Evolutionary conservation across 352 stramenopile genomes (phyloP).

Genomic region (Halophytophthora polymorphica): DNA sequence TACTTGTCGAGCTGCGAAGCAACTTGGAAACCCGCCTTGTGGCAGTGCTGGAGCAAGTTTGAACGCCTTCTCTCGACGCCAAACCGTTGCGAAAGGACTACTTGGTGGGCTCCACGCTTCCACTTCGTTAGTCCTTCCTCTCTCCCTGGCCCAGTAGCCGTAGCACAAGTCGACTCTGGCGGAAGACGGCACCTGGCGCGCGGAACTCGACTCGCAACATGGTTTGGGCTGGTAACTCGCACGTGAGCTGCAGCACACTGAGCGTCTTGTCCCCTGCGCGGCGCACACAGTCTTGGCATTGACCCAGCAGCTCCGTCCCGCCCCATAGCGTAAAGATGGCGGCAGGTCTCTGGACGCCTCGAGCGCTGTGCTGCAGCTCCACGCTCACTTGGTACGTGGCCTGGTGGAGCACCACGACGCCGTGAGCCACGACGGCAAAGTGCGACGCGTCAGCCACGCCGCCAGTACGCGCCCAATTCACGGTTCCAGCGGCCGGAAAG

Average conservation of each 20-base stretch:
- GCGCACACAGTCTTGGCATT: slow-evolving; percentile 17
- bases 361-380: slow-evolving; percentile 23
- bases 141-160: slow-evolving; percentile 8
- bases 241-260: slow-evolving; percentile 25
- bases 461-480: slow-evolving; percentile 27
- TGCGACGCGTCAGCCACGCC: slow-evolving; percentile 11
- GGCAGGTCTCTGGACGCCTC: background rate
- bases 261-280: slow-evolving; percentile 14
- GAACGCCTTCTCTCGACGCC: too few relatives aligned
- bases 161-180: slow-evolving; percentile 16
- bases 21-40: too few relatives aligned
- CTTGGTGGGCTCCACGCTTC: too few relatives aligned
- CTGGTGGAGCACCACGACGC: slow-evolving; percentile 18
- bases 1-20: too few relatives aligned
- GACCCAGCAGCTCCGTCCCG: slow-evolving; percentile 16
- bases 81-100: too few relatives aligned
- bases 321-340: slow-evolving; percentile 40
- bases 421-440: slow-evolving; percentile 31
- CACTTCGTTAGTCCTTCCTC: background rate
- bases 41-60: too few relatives aligned
- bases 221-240: slow-evolving; percentile 18
- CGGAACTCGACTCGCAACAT: slow-evolving; percentile 29
- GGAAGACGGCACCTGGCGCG: slow-evolving; percentile 17
- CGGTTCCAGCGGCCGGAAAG: slow-evolving; percentile 12
- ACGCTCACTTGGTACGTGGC: slow-evolving; percentile 34